These are phyloP conservation scores for Cutaneotrichosporon sp. DNA, from an alignment of 1,284 basidiomycete genomes.

Conservation along the genomic window DNA sequence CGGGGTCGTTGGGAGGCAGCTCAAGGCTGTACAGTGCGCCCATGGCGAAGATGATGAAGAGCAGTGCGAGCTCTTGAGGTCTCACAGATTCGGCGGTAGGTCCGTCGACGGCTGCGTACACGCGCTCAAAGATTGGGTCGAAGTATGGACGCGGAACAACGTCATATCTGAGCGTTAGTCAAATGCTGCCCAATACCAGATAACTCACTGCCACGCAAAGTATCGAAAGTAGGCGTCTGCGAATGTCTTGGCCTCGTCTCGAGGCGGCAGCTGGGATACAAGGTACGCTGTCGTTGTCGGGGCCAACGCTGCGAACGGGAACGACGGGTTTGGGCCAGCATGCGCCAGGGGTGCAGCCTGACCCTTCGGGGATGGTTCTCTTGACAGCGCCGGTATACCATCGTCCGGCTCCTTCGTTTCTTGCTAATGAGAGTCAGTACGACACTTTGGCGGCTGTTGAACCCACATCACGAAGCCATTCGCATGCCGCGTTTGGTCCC, in stretches of 20 bases:
- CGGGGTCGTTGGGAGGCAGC: slow-evolving; percentile 32
- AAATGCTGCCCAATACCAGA: too few relatives aligned
- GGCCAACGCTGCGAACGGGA: slow-evolving; percentile 5
- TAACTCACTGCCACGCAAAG: slow-evolving; percentile 9
- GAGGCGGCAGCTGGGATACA: slow-evolving; percentile 7
- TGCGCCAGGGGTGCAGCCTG: background rate
- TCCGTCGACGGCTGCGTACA: slow-evolving; percentile 6
- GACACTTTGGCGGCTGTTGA: background rate
- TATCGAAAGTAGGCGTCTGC: slow-evolving; percentile 19
- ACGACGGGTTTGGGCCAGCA: background rate
- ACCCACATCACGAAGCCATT: slow-evolving; percentile 14
- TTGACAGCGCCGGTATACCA: background rate
- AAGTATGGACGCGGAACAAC: slow-evolving; percentile 20
- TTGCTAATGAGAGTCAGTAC: background rate
- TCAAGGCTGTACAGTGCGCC: slow-evolving; percentile 36
- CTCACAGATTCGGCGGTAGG: background rate
- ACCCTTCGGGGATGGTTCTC: background rate
- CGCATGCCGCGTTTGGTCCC: slow-evolving; percentile 8
- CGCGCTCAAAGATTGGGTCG: slow-evolving; percentile 19
- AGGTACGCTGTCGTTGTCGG: background rate
- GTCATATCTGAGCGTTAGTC: slow-evolving; percentile 20
- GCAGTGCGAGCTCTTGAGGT: slow-evolving; percentile 28
- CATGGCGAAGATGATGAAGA: slow-evolving; percentile 31
- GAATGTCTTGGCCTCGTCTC: slow-evolving; percentile 12
- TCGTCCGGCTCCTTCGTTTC: background rate